Conservation (phyloP, 768 basidiomycete species). For the Suillus lakei region DNA sequence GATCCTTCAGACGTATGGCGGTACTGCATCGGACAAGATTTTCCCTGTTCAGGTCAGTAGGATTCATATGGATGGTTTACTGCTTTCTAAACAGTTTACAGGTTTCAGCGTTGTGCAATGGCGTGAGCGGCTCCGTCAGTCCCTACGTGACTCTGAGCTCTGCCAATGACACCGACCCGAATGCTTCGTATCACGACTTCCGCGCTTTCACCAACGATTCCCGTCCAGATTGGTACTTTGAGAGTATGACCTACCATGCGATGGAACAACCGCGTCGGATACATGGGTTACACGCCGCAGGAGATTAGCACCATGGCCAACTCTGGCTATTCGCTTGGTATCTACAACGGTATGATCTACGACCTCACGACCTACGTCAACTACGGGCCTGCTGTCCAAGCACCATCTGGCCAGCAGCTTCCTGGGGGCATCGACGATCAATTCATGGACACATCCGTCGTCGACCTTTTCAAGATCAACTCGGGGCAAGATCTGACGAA, state of each 20-base stretch:
- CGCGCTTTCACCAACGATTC: constrained; percentile 86
- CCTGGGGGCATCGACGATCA: constrained; percentile 46
- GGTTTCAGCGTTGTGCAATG: constrained; percentile 94
- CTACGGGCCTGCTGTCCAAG: constrained; percentile 59
- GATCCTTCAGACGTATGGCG: constrained; percentile 80
- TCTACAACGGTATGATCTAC: constrained; percentile 88
- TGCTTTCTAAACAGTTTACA: constrained; percentile 23
- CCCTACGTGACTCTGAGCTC: constrained; percentile 83
- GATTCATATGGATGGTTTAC: neutral
- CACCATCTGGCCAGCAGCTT: constrained; percentile 54
- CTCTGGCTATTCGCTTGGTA: constrained; percentile 67
- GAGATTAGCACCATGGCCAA: constrained; percentile 75
- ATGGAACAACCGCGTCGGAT: constrained; percentile 86
- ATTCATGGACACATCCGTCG: constrained; percentile 75
- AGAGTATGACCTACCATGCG: constrained; percentile 94
- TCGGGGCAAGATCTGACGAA: constrained; percentile 87
- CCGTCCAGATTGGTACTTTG: constrained; percentile 98
- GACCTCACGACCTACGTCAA: constrained; percentile 84
- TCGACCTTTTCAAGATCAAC: constrained; percentile 76
- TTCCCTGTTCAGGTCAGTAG: constrained; percentile 90
- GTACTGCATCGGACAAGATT: constrained; percentile 68
- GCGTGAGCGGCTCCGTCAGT: constrained; percentile 77
- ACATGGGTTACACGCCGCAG: constrained; percentile 81
- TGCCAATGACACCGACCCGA: constrained; percentile 74
- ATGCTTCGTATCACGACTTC: constrained; percentile 95